Base-by-base conservation (phyloP, 2,329 filamentous ascomycete species). In the Trematosphaeria pertusa region DNA sequence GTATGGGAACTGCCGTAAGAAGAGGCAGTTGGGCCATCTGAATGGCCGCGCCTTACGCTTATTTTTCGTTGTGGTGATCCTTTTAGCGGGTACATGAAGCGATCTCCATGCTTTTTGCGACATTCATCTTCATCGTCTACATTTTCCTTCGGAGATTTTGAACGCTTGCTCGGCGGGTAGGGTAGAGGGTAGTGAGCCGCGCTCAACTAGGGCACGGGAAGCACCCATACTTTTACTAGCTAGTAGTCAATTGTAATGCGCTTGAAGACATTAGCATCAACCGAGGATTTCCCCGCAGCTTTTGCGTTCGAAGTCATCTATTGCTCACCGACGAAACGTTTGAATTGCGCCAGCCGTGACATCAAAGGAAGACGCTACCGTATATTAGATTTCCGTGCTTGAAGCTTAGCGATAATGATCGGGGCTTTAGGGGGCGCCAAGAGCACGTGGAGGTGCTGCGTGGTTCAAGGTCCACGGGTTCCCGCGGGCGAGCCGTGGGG, bases 21-120 rank as follows among this genome's bases (percentile, higher is more conserved):
- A 73, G 75, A 55, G 77, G 77, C 18, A 78, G 75, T 65, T 80
- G 77, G 77, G 77, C 75, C 14, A 44, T 67, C 10, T 69, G 54
- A 43, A 43, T 19, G n/a, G n/a, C n/a, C n/a, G n/a, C 19, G 4
- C 30, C 38, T 28, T 28, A 8, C 12, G 24, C 8, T 8, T 28
- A 4, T 9, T 38, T 33, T 46, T 49, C 41, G 38, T 47, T 52
- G 43, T 50, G 45, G 24, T 57, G 44, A 43, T 56, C 53, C 48
- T 42, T 49, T 59, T 58, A 61, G 59, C 59, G 57, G 30, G 28
- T 42, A 35, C 37, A 50, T 48, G n/a, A n/a, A n/a, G n/a, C n/a
- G n/a, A n/a, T n/a, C n/a, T n/a, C n/a, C n/a, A n/a, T n/a, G n/a
- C n/a, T n/a, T n/a, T n/a, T n/a, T n/a, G n/a, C n/a, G n/a, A n/a